phyloP scores from a whole-genome alignment of 441 rosid genomes.

The Euphorbia schlechtendalii region DNA sequence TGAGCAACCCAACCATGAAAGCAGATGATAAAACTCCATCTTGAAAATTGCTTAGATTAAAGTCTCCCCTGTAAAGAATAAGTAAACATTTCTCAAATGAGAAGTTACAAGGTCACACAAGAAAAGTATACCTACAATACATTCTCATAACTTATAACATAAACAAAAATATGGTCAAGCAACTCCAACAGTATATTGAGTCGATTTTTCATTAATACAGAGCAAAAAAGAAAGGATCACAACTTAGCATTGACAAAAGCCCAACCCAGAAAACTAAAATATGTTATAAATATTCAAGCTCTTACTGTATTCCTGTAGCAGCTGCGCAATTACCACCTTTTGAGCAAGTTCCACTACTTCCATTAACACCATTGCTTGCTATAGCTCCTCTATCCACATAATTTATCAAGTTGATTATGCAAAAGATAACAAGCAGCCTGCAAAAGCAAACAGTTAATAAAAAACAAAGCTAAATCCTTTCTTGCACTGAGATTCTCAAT shows the following conservation, averaged over 20 bases:
- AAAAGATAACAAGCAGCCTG: conserved; percentile 82
- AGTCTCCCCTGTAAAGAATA: conserved; percentile 55
- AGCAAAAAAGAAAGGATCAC: too few relatives aligned
- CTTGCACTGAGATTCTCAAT: neutral
- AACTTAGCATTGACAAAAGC: too few relatives aligned
- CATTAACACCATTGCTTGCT: conserved; percentile 95
- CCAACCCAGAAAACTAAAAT: too few relatives aligned
- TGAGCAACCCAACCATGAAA: conserved; percentile 96
- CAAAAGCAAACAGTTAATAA: conserved; percentile 2
- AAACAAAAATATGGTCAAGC: too few relatives aligned
- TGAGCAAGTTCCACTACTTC: too few relatives aligned
- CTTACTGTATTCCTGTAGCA: conserved; percentile 96
- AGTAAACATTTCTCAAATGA: neutral
- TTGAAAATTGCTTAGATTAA: conserved; percentile 77
- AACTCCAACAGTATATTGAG: too few relatives aligned
- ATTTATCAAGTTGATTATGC: conserved; percentile 73
- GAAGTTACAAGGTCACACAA: neutral
- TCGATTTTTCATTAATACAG: too few relatives aligned
- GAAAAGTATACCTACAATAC: neutral
- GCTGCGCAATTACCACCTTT: conserved; percentile 64
- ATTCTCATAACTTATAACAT: neutral
- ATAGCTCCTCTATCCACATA: conserved; percentile 93
- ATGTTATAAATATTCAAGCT: neutral
- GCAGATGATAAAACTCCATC: conserved; percentile 93
- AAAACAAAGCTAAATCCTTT: too few relatives aligned